These are phyloP conservation scores for Claviceps sp. DNA, from an alignment of 2,329 filamentous ascomycete species.

Conservation along the genomic window DNA sequence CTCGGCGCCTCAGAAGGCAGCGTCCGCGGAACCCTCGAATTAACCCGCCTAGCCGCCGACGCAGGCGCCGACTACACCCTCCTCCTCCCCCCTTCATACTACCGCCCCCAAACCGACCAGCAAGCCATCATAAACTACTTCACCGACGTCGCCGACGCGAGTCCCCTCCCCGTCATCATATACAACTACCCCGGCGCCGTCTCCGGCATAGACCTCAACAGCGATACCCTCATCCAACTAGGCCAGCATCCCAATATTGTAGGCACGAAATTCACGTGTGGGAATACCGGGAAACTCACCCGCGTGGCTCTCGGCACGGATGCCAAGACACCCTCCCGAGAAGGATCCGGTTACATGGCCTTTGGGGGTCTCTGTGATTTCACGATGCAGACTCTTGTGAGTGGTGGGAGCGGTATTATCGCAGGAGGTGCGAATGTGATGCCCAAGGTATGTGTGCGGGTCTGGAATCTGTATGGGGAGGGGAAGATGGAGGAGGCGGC, in stretches of 20 bases:
- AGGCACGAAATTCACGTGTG: conserved; percentile 85
- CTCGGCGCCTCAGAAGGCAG: conserved; percentile 72
- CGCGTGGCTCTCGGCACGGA: conserved; percentile 61
- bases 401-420: conserved; percentile 72
- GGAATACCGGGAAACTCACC: conserved; percentile 79
- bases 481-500: conserved; percentile 66
- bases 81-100: conserved; percentile 72
- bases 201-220: conserved; percentile 79
- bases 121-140: conserved; percentile 62
- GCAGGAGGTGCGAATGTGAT: conserved; percentile 77
- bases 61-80: conserved; percentile 72
- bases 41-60: conserved; percentile 50
- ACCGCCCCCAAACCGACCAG: conserved; percentile 63
- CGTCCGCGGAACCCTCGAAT: conserved; percentile 65
- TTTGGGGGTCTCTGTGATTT: conserved; percentile 85
- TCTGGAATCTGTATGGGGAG: conserved; percentile 63
- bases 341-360: conserved; percentile 62
- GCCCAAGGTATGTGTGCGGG: conserved; percentile 65
- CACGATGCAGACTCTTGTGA: conserved; percentile 66
- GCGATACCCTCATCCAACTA: conserved; percentile 69
- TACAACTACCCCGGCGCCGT: conserved; percentile 91
- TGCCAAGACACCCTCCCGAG: conserved; percentile 50
- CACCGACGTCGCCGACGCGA: conserved; percentile 59
- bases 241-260: conserved; percentile 72
- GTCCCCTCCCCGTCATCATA: conserved; percentile 64